Percentiles rank a stretch among this genome's conserved stretches.
phyloP scores from a whole-genome alignment of 305 asterid genomes.

The Fraxinus velutina region DNA sequence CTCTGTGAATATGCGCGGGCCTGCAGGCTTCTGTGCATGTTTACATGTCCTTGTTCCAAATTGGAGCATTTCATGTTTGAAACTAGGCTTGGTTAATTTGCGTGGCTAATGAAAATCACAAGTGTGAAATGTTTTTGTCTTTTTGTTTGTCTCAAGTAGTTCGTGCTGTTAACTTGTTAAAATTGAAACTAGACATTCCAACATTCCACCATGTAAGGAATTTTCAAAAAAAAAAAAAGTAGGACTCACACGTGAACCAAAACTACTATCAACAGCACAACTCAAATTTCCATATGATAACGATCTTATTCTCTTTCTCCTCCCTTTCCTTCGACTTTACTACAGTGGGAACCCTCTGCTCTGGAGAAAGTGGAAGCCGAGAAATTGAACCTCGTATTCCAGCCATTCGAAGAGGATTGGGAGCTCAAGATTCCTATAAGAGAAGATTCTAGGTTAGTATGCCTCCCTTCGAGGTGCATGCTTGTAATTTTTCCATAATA shows the following conservation, averaged over 20 bases:
- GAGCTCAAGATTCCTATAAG: constrained; percentile 71
- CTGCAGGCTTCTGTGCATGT: not conserved
- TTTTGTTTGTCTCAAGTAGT: not conserved
- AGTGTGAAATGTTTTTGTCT: not conserved
- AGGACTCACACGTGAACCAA: not conserved
- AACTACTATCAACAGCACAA: not conserved
- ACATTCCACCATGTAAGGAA: not conserved
- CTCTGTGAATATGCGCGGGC: not conserved
- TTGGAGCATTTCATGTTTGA: not conserved
- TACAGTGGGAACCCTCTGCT: constrained; percentile 76
- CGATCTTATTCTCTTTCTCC: not conserved
- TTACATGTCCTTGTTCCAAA: not conserved
- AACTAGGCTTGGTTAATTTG: not conserved
- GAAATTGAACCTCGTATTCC: constrained; percentile 43
- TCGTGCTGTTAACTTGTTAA: not conserved
- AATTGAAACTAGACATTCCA: not conserved
- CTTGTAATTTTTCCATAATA: not conserved
- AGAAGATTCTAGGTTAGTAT: constrained; percentile 57
- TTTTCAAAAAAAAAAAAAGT: not conserved
- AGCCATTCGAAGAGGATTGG: constrained; percentile 60
- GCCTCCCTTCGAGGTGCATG: not conserved
- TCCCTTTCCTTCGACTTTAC: constrained; percentile 1
- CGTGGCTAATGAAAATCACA: not conserved
- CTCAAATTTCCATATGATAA: not conserved
- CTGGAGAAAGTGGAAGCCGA: constrained; percentile 52